Evolutionary conservation across 1,139 yeast genomes (phyloP), one percentile per base, ranked within the genome.

Genomic region (Yamadazyma dendronema): DNA sequence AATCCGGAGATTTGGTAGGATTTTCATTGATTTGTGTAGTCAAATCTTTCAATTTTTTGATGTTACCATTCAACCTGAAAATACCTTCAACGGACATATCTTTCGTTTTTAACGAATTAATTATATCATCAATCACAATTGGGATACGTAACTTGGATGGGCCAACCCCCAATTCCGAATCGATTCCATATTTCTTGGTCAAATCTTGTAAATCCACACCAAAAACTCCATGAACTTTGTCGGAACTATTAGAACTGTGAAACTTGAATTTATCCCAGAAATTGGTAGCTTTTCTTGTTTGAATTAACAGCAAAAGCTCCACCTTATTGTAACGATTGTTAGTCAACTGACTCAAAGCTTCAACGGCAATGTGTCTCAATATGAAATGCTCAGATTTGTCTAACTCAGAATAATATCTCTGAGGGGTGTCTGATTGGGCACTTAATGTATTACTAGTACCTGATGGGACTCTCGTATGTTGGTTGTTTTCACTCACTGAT

Each of bases 51-150:
- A 92, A 68, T 33, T 86, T 76, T 51, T 90, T 81, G 53, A 94
- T 92, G 54, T 94, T 94, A 54, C 99, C 99, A 57, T 94, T 94
- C 56, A 90, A 85, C 53, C 99, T 77, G 70, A 94, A 94, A 8
- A 94, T 85, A 41, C 98, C 98, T 61, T 92, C 98, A 15, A 89
- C 92, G 3, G 97, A 86, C 87, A 94, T 83, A 63, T 92, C 97
- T 70, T 87, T 88, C 41, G 86, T 95, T 41, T 87, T 77, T 67
- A 94, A 77, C 1, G 95, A 87, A 34, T 79, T 77, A 32, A 94
- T 78, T 13, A 90, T 68, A 53, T 92, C 97, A 54, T 92, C 97
- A 36, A 94, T 73, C 31, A 94, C 72, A 36, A 87, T 77, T 0
- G 99, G 99, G 31, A 94, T 85, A 30, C 83, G 73, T 32, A 92